Evolutionary conservation across 1,284 basidiomycete genomes (phyloP).

Genomic region (Cutaneotrichosporon spelunceum): DNA sequence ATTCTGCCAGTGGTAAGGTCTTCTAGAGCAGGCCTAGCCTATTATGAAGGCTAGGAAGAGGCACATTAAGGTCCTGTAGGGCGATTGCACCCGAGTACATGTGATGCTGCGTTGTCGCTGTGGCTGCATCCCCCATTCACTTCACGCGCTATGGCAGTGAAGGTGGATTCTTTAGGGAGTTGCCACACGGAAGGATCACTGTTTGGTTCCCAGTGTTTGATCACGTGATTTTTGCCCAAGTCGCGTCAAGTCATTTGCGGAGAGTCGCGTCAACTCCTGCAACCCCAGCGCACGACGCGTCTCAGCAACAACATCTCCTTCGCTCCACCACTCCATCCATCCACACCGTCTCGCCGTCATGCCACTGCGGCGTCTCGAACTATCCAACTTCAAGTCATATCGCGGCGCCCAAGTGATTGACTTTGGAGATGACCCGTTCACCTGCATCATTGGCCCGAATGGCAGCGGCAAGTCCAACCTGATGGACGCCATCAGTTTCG

Average conservation of each 20-base stretch:
- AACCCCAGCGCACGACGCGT: background rate
- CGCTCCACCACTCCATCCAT: conserved; percentile 5
- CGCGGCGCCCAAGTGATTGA: conserved; percentile 57
- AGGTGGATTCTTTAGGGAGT: no score
- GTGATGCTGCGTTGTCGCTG: no score
- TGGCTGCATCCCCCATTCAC: no score
- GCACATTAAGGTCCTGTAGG: no score
- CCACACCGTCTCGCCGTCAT: conserved; percentile 27
- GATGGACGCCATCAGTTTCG: conserved; percentile 99
- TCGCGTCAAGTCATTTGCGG: background rate
- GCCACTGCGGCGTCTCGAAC: conserved; percentile 62
- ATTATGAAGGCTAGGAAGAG: no score
- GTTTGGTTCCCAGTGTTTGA: background rate
- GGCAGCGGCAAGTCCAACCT: conserved; percentile 98
- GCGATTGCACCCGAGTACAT: no score
- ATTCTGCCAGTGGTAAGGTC: no score
- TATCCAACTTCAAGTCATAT: conserved; percentile 93
- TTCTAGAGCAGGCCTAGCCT: no score
- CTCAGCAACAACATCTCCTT: conserved; percentile 12
- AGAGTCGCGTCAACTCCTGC: conserved; percentile 9
- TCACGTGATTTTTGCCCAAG: no score
- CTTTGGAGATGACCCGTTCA: conserved; percentile 64
- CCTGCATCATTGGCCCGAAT: conserved; percentile 96
- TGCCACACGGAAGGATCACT: background rate
- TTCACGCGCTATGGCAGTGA: no score